These are phyloP conservation scores for Neonectria ditissima DNA, from an alignment of 2,329 filamentous ascomycete species.

Conservation along the genomic window DNA sequence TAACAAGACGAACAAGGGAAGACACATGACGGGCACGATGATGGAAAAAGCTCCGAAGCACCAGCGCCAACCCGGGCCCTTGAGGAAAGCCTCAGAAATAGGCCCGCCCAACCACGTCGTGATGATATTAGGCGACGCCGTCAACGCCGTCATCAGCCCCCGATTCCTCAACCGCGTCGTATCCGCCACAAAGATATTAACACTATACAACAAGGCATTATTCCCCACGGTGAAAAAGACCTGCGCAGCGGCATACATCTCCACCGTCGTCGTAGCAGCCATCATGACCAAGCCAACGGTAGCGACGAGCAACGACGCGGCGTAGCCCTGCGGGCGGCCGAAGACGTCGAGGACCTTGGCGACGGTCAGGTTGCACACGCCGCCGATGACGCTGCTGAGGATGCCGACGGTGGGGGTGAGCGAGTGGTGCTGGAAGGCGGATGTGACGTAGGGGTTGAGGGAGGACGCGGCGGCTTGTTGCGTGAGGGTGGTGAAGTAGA, in stretches of 20 bases:
- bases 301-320: conserved; percentile 60
- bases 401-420: conserved; percentile 63
- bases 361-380: conserved; percentile 69
- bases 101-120: conserved; percentile 32
- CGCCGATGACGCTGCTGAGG: conserved; percentile 62
- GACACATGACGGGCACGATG: conserved; percentile 61
- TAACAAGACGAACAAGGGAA: conserved; percentile 41
- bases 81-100: conserved; percentile 43
- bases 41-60: conserved; percentile 69
- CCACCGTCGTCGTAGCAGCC: conserved; percentile 1
- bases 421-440: conserved; percentile 52
- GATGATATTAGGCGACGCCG: conserved; percentile 22
- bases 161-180: conserved; percentile 47
- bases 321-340: conserved; percentile 71
- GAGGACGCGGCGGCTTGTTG: not conserved
- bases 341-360: conserved; percentile 74
- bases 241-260: not conserved
- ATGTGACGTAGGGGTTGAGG: not conserved
- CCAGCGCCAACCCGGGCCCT: conserved; percentile 47
- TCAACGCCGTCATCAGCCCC: conserved; percentile 49
- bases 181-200: conserved; percentile 49
- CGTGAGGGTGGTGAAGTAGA: not conserved
- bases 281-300: conserved; percentile 59
- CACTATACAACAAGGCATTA: conserved; percentile 45
- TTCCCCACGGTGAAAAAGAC: conserved; percentile 51